phyloP scores from a whole-genome alignment of 176 grass and related monocot genomes.

The Triticum dicoccoides region DNA sequence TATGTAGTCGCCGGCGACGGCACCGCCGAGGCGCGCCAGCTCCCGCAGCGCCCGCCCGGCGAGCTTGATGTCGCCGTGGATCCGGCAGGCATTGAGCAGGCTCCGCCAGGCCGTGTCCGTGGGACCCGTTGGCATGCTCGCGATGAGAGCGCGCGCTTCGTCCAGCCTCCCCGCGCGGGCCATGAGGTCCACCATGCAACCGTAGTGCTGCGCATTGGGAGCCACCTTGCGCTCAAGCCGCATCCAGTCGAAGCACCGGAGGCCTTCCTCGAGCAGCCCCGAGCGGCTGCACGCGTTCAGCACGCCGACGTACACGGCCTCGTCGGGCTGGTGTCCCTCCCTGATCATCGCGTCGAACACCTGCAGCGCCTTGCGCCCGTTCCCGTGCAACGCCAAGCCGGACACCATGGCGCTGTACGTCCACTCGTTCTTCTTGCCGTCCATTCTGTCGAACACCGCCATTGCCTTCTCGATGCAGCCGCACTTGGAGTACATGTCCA shows the following conservation, averaged over 20 bases:
- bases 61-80: slow-evolving; percentile 49
- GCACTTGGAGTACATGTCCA: slow-evolving; percentile 83
- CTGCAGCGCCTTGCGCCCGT: slow-evolving; percentile 45
- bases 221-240: slow-evolving; percentile 55
- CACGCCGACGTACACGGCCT: slow-evolving; percentile 63
- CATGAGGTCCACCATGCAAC: slow-evolving; percentile 81
- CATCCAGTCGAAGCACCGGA: slow-evolving; percentile 81
- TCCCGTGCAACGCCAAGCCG: slow-evolving; percentile 61
- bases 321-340: slow-evolving; percentile 51
- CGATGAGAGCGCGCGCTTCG: slow-evolving; percentile 54
- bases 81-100: slow-evolving; percentile 75
- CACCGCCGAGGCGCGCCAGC: slow-evolving; percentile 28
- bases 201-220: slow-evolving; percentile 74
- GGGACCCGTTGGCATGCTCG: slow-evolving; percentile 52
- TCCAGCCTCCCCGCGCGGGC: slow-evolving; percentile 53
- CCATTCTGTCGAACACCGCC: slow-evolving; percentile 47
- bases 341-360: slow-evolving; percentile 65
- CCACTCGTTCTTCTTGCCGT: slow-evolving; percentile 56
- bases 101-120: slow-evolving; percentile 59
- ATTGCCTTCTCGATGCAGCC: slow-evolving; percentile 47
- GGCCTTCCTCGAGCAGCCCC: slow-evolving; percentile 58
- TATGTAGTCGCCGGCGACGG: slow-evolving; percentile 52
- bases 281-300: slow-evolving; percentile 74
- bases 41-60: slow-evolving; percentile 37
- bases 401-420: slow-evolving; percentile 65